Evolutionary conservation across 495 filamentous ascomycete genomes (phyloP).

Genomic region (Pyronema omphalodes): DNA sequence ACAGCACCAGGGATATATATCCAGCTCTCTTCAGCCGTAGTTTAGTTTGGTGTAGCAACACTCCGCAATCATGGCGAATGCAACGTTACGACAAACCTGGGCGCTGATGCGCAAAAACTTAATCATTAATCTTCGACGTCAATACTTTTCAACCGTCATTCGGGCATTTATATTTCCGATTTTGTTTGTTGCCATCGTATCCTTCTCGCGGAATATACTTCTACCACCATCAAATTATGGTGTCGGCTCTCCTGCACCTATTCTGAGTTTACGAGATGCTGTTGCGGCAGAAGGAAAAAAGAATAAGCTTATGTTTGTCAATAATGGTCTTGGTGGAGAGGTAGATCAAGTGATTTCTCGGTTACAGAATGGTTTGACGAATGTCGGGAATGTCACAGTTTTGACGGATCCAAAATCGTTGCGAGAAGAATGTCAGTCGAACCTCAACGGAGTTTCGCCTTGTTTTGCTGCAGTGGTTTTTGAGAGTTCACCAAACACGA

Average conservation of each 20-base stretch:
- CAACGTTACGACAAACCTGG: constrained; percentile 43
- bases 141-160: constrained; percentile 37
- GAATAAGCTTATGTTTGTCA: constrained; percentile 58
- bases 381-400: constrained; percentile 33
- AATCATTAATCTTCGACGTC: constrained; percentile 46
- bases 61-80: constrained; percentile 5
- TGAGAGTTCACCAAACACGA: constrained; percentile 9
- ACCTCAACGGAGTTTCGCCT: constrained; percentile 46
- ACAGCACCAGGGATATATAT: no score
- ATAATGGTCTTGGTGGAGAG: constrained; percentile 53
- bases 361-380: constrained; percentile 38
- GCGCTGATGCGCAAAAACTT: constrained; percentile 59
- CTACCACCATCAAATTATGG: constrained; percentile 48
- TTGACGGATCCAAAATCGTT: constrained; percentile 35
- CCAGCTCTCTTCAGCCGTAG: no score
- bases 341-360: constrained; percentile 52
- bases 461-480: constrained; percentile 68
- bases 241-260: constrained; percentile 36
- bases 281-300: constrained; percentile 31
- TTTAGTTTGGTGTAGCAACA: neutral
- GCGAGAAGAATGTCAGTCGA: constrained; percentile 41
- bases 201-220: constrained; percentile 51
- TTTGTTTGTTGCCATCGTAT: constrained; percentile 46
- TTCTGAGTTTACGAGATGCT: constrained; percentile 43
- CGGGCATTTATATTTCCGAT: constrained; percentile 50